Evolutionary conservation across 352 stramenopile species (phyloP).

Genomic region (Blastocystis sp.): DNA sequence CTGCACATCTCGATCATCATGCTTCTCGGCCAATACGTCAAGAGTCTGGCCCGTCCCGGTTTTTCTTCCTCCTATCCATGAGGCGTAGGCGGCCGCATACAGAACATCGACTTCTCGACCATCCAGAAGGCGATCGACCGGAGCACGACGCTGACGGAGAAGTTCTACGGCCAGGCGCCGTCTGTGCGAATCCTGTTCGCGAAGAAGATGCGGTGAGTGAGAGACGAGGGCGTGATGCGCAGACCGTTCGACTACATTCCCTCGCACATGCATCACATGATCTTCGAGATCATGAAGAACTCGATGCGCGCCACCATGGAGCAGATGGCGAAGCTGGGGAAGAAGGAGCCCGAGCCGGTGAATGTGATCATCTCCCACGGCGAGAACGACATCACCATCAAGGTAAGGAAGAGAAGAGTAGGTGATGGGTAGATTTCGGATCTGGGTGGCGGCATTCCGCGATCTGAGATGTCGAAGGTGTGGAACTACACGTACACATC

Average conservation of each 20-base stretch:
- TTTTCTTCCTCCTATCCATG: background rate
- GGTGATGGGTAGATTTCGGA: conserved; percentile 79
- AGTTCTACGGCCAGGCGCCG: conserved; percentile 52
- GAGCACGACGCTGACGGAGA: conserved; percentile 53
- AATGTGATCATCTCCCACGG: conserved; percentile 85
- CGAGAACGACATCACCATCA: conserved; percentile 85
- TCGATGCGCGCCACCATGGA: conserved; percentile 84
- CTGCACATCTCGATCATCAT: conserved; percentile 67
- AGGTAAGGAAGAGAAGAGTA: background rate
- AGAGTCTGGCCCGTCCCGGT: conserved; percentile 60
- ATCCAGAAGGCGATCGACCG: conserved; percentile 66
- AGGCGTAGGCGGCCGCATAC: conserved; percentile 29
- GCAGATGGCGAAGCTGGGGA: conserved; percentile 78
- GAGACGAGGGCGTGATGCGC: conserved; percentile 70
- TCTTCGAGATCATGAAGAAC: conserved; percentile 87
- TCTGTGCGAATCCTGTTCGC: conserved; percentile 53
- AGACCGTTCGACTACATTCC: conserved; percentile 74
- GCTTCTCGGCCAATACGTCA: conserved; percentile 61
- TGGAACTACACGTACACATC: conserved; percentile 88
- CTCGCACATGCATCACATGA: conserved; percentile 85
- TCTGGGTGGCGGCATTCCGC: conserved; percentile 84
- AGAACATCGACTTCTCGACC: conserved; percentile 26
- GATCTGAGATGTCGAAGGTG: conserved; percentile 83
- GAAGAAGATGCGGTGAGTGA: conserved; percentile 37
- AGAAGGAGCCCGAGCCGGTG: conserved; percentile 83